Base-by-base conservation (phyloP, 768 basidiomycete species). In the Russula virescens region DNA sequence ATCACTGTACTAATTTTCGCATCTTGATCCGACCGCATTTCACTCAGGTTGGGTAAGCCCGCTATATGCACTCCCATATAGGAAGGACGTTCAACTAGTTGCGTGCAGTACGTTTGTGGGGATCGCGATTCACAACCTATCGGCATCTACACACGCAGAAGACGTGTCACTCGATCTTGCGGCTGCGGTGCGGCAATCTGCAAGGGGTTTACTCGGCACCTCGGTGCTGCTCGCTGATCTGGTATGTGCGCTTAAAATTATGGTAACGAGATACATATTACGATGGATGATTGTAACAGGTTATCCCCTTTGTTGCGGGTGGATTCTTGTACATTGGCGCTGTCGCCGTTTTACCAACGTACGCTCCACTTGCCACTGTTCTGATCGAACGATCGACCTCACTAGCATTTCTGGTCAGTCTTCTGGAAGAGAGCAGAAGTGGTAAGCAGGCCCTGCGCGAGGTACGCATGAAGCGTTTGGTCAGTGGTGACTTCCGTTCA, bases 301-400 rank as follows among this genome's bases (percentile, higher is more conserved):
- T 93, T 50, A 91, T 93, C 66, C 90, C 91, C 18, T 91, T 91
- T 71, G 91, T 92, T 49, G 91, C 91, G 38, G 91, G 91, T 66
- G 92, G 92, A 19, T 97, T 95, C 77, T 77, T 96, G 69, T 95
- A 94, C 75, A 94, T 96, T 71, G 94, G 92, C 28, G 90, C 91
- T 34, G 94, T 95, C 60, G 91, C 92, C 52, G 92, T 94, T 63
- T 77, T 94, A 63, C 93, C 93, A 68, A 91, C 89, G 90, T 92
- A 80, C 71, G 89, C 80, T 43, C 46, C 26, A 56, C 31, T 40
- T n/a, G 26, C 34, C 14, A 26, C 47, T 47, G 28, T 59, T 56
- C 58, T 58, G 55, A 52, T 62, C 51, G 65, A 53, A 58, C 18
- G 38, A 31, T 53, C 35, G 55, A 60, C 10, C 55, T 60, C 46